Base-by-base conservation (phyloP, 176 grass and related monocot species). In the Oryza meyeriana region DNA sequence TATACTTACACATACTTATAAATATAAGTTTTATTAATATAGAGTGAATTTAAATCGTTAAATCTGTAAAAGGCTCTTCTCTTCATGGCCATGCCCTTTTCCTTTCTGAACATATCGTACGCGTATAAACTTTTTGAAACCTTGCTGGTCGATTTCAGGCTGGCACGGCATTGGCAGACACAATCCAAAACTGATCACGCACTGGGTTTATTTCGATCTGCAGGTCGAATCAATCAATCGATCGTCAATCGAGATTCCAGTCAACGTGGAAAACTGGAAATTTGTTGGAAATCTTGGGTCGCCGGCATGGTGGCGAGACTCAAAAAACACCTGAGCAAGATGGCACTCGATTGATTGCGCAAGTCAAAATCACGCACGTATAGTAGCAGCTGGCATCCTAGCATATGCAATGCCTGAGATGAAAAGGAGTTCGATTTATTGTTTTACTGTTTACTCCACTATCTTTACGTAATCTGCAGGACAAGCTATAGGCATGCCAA, bases 311-410 rank as follows among this genome's bases (percentile, higher is more conserved):
- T 63, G 34, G n/a, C 20, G 10, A 39, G 66, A 69, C 45, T 18
- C 16, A 48, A 48, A 48, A 48, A 48, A 18, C 18, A 18, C 45
- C 18, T 48, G 4, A 48, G 45, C 45, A 5, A 48, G 5, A 48
- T 52, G 47, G 17, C 47, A 52, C 8, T 52, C 10, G 47, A 20
- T 52, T 0, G 24, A 47, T 72, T 18, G 7, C 45, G 59, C 79
- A 42, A 72, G 79, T 71, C 79, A 71, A 71, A 70, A 41, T 34
- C 64, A 69, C 20, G 45, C n/a, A 52, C 48, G 18, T 47, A 47
- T 47, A 52, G 9, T 36, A 3, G 18, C 18, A 22, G 48, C 48
- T 52, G 48, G 48, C 48, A 20, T 2, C 48, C 48, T 20, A 8
- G 17, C 48, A 18, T 33, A 36, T 20, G 48, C 48, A 52, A 16